Percentiles rank a stretch among this genome's conserved stretches.
These are phyloP conservation scores for Davidsoniella neocaledoniae DNA, from an alignment of 2,329 filamentous ascomycete genomes.

Conservation along the genomic window DNA sequence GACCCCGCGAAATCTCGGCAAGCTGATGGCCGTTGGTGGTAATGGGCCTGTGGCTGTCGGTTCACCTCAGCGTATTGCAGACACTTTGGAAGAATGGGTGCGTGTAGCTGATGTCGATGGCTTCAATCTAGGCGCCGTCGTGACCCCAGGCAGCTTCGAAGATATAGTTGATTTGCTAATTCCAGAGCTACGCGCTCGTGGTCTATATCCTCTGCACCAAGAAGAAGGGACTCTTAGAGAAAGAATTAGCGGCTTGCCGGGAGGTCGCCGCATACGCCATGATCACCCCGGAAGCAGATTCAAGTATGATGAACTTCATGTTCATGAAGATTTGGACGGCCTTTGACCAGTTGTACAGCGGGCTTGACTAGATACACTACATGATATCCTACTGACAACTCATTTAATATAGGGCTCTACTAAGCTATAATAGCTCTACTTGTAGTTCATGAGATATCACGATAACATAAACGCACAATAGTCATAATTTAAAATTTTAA, in stretches of 20 bases:
- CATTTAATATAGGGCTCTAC: no score
- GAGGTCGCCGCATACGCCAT: neutral
- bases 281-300: slow-evolving; percentile 2
- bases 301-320: neutral
- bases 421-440: no score
- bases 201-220: slow-evolving; percentile 27
- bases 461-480: no score
- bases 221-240: neutral
- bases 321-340: no score
- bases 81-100: slow-evolving; percentile 22
- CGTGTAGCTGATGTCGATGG: slow-evolving; percentile 46
- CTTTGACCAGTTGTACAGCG: no score
- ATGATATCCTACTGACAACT: no score
- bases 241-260: neutral
- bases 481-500: no score
- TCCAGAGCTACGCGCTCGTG: slow-evolving; percentile 41
- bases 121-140: slow-evolving; percentile 23
- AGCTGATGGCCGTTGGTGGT: slow-evolving; percentile 20
- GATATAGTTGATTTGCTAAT: slow-evolving; percentile 48
- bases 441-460: no score
- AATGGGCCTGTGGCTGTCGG: slow-evolving; percentile 19
- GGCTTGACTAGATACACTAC: no score
- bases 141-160: slow-evolving; percentile 43
- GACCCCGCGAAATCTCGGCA: slow-evolving; percentile 21
- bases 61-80: slow-evolving; percentile 18